phyloP scores from a whole-genome alignment of 257 asterid species.

The Capsicum pubescens region DNA sequence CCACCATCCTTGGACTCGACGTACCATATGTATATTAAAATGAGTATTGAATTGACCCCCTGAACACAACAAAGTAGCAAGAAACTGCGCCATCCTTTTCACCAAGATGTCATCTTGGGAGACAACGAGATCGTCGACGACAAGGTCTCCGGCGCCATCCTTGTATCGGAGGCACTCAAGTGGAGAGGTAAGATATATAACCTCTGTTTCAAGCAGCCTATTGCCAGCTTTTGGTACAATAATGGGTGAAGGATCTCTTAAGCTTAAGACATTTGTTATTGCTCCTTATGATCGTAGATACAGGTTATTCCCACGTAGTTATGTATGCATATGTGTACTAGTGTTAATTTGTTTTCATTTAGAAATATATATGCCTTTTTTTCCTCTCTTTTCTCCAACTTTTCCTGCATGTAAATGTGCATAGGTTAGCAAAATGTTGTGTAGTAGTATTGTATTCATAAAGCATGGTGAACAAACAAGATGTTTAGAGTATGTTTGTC shows the following conservation, averaged over 20 bases:
- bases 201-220: slow-evolving; percentile 89
- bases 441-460: too few species aligned
- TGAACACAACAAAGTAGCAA: slow-evolving; percentile 11
- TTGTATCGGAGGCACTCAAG: slow-evolving; percentile 60
- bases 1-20: background rate
- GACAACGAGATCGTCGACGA: slow-evolving; percentile 41
- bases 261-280: slow-evolving; percentile 54
- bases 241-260: slow-evolving; percentile 59
- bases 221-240: slow-evolving; percentile 89
- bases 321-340: too few species aligned
- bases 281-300: slow-evolving; percentile 88
- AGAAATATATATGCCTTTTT: background rate
- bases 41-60: background rate
- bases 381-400: too few species aligned
- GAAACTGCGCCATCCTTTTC: background rate
- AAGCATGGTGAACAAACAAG: too few species aligned
- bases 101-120: slow-evolving; percentile 39
- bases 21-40: background rate
- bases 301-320: slow-evolving; percentile 41
- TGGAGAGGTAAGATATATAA: slow-evolving; percentile 57
- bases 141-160: slow-evolving; percentile 62
- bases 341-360: background rate
- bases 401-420: background rate
- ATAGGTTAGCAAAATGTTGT: background rate
- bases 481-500: too few species aligned